Evolutionary conservation across 1,139 yeast species (phyloP), one percentile per base, ranked within the genome.

Genomic region (Lodderomyces theae): DNA sequence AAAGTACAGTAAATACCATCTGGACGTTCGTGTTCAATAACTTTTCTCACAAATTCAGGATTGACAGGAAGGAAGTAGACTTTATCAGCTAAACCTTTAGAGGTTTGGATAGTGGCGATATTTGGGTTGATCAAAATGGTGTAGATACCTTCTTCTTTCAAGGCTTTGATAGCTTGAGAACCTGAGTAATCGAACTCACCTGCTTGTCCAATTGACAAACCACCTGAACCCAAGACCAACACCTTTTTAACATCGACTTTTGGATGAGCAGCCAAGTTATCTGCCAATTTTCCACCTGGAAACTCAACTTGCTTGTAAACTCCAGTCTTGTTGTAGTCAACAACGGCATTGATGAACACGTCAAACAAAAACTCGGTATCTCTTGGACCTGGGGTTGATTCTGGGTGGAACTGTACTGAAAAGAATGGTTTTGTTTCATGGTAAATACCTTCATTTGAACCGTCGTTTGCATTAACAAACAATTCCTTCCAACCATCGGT

Each of bases 391-490:
- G 98, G 98, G 42, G 97, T 88, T 25, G 97, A 88, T 73, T 94
- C 99, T 17, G 99, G 99, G 63, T 94, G 99, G 79, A 94, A 92
- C 74, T 94, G 99, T 38, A 92, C 97, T n/a, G 98, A 92, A 75
- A 94, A 94, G 63, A 76, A 85, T 37, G 99, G 98, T 63, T 86
- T 75, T 48, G 80, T 74, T 36, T 84, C 78, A 67, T 90, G 90
- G 73, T 88, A 90, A 52, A 94, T 89, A 82, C 99, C 99, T 73
- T 94, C 99, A 65, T 94, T 94, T 33, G 98, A 90, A 44, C 92
- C 92, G 66, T 94, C 99, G 59, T 94, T 94, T 46, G 97, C 89
- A 61, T 94, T 94, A 41, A 88, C 92, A 57, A 94, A 94, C 56
- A 92, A 79, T 66, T 90, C 96, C 63, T 86, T 82, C 97, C 97